These are phyloP conservation scores for Metarhizium brunneum DNA, from an alignment of 2,329 filamentous ascomycete genomes.

Conservation along the genomic window DNA sequence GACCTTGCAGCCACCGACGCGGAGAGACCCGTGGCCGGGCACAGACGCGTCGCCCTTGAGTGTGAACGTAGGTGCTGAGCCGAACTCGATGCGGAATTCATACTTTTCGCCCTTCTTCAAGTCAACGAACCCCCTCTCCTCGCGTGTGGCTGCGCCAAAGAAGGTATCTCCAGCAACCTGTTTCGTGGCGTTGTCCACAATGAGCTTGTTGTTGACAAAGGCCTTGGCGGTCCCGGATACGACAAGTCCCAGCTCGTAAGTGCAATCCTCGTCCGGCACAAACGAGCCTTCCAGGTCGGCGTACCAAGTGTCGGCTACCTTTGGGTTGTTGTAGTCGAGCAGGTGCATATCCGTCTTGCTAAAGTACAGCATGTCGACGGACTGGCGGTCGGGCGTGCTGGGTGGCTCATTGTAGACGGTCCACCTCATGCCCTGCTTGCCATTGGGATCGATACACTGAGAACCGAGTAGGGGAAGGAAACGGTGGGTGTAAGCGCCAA, in stretches of 20 bases:
- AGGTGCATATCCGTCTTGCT: slow-evolving; percentile 40
- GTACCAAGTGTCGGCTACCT: slow-evolving; percentile 47
- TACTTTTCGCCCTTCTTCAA: slow-evolving; percentile 53
- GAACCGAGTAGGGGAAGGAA: slow-evolving; percentile 50
- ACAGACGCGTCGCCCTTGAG: slow-evolving; percentile 39
- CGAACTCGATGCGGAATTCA: slow-evolving; percentile 49
- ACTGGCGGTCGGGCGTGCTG: slow-evolving; percentile 32
- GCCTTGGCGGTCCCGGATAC: slow-evolving; percentile 59
- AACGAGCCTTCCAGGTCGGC: slow-evolving; percentile 52
- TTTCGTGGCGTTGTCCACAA: slow-evolving; percentile 58
- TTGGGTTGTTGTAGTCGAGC: slow-evolving; percentile 42
- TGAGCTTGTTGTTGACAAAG: slow-evolving; percentile 50
- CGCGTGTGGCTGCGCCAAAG: slow-evolving; percentile 54
- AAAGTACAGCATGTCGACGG: slow-evolving; percentile 40
- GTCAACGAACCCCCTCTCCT: slow-evolving; percentile 49
- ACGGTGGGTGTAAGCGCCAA: slow-evolving; percentile 57
- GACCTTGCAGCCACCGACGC: slow-evolving; percentile 51
- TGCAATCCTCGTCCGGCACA: slow-evolving; percentile 48
- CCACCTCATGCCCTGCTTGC: slow-evolving; percentile 51
- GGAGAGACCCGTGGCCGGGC: slow-evolving; percentile 50
- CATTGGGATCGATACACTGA: slow-evolving; percentile 39
- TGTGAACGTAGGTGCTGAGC: slow-evolving; percentile 48
- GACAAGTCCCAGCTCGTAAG: slow-evolving; percentile 57
- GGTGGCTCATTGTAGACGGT: slow-evolving; percentile 53
- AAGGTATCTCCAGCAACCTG: slow-evolving; percentile 55